Base-by-base conservation (phyloP, 2,329 filamentous ascomycete genomes). In the Blastomyces percursus region DNA sequence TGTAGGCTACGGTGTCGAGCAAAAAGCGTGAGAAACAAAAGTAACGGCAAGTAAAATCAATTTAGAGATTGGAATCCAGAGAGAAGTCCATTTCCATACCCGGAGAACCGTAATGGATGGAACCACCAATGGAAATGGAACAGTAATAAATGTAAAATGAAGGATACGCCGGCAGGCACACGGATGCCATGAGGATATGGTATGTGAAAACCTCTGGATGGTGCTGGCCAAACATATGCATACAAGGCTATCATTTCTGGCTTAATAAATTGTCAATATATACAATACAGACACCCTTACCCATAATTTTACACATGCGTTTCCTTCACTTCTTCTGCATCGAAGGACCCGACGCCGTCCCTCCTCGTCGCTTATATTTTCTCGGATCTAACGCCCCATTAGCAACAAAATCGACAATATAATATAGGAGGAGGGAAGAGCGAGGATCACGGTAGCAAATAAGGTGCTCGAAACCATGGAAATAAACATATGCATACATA, bases 331-430 rank as follows among this genome's bases (percentile, higher is more conserved):
- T 61, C n/a, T 61, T 54, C 35, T 55, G 56, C 55, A 42, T 52
- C 21, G 63, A 63, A 42, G 60, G 48, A 40, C 70, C 70, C 19
- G 71, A 69, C 27, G 68, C 66, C 58, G 68, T 72, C 1, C 76
- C 78, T 12, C 82, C 83, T 50, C 84, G 71, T 60, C 87, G 79
- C 72, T 86, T 87, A 72, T 85, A 86, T 78, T 91, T 91, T 69
- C 88, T 81, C 70, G 86, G 86, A 74, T 91, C 88, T 79, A 62
- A 3, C 35, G 8, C 11, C 11, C 16, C 54, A 24, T 56, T n/a
- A 40, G 5, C 32, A 40, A 27, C 9, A 24, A 24, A 42, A 21
- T 30, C 51, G 35, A 19, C 24, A 32, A 35, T 4, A 35, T 12
- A 44, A 32, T 3, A 32, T 2, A 32, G 30, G 6, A 2, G 35